phyloP scores from a whole-genome alignment of 805 yeast genomes.

The Lipomyces starkeyi region DNA sequence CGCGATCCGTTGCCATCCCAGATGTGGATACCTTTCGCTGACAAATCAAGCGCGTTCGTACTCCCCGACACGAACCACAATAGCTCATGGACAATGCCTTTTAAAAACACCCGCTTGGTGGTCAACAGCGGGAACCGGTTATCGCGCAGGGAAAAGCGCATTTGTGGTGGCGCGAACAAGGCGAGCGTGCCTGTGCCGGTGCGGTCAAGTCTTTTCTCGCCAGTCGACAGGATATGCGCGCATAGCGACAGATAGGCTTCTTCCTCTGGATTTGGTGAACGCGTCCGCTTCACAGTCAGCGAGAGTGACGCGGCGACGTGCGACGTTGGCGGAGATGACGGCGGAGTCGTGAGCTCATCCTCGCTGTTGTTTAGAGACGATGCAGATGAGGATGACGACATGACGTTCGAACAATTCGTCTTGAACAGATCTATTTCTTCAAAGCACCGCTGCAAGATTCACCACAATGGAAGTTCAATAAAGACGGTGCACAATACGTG shows the following conservation, averaged over 20 bases:
- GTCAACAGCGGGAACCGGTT: constrained; percentile 86
- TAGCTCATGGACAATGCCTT: constrained; percentile 84
- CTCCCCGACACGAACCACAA: constrained; percentile 92
- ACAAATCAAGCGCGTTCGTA: constrained; percentile 81
- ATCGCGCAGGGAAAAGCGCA: constrained; percentile 76
- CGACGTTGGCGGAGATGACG: constrained; percentile 1
- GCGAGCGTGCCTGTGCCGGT: constrained; percentile 97
- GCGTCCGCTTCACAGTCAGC: background rate
- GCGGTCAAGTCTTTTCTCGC: constrained; percentile 92
- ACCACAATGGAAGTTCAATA: background rate
- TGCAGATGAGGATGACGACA: background rate
- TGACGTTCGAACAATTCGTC: background rate
- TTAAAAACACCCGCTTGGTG: constrained; percentile 88
- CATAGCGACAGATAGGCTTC: constrained; percentile 87
- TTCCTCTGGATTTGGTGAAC: constrained; percentile 57
- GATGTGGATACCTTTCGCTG: constrained; percentile 88
- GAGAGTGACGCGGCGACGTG: background rate
- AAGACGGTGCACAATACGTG: background rate
- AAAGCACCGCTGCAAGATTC: background rate
- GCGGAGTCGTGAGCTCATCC: constrained; percentile 7
- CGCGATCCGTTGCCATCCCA: constrained; percentile 99
- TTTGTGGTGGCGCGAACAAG: constrained; percentile 93
- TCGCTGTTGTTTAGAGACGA: background rate
- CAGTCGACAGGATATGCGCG: constrained; percentile 72
- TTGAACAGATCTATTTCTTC: background rate